Percentiles rank a stretch among this genome's conserved stretches.
phyloP scores from a whole-genome alignment of 768 basidiomycete species.

The Mycena galericulata region DNA sequence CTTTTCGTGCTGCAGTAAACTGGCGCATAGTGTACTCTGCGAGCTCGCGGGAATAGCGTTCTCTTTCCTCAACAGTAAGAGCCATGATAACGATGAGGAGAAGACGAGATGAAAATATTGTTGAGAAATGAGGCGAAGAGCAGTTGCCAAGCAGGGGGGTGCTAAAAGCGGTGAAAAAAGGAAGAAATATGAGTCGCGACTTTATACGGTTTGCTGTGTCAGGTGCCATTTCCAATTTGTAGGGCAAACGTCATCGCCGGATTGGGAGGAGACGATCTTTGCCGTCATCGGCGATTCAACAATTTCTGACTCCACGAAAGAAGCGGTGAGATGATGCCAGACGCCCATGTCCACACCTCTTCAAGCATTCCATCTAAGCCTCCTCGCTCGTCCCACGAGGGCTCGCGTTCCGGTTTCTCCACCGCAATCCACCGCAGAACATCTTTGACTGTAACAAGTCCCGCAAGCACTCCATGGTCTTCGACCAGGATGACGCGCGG shows the following conservation, averaged over 20 bases:
- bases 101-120: slow-evolving; percentile 20
- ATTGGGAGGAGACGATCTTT: background rate
- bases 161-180: background rate
- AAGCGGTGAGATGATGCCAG: slow-evolving; percentile 49
- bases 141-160: background rate
- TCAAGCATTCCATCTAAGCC: slow-evolving; percentile 75
- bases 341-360: slow-evolving; percentile 70
- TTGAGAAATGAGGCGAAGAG: slow-evolving; percentile 23
- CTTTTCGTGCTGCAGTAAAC: slow-evolving; percentile 50
- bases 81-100: slow-evolving; percentile 40
- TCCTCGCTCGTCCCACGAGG: slow-evolving; percentile 71
- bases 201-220: slow-evolving; percentile 16
- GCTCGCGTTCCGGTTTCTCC: slow-evolving; percentile 62
- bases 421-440: slow-evolving; percentile 87
- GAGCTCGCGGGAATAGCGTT: slow-evolving; percentile 60
- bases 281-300: slow-evolving; percentile 46
- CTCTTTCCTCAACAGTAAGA: slow-evolving; percentile 44
- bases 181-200: background rate
- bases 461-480: slow-evolving; percentile 82
- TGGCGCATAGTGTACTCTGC: slow-evolving; percentile 62
- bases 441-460: slow-evolving; percentile 96
- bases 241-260: background rate
- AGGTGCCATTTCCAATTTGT: background rate
- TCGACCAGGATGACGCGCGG: slow-evolving; percentile 97
- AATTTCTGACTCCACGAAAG: slow-evolving; percentile 53